Base-by-base conservation (phyloP, 345 rosid species). In the Anacardium occidentale region DNA sequence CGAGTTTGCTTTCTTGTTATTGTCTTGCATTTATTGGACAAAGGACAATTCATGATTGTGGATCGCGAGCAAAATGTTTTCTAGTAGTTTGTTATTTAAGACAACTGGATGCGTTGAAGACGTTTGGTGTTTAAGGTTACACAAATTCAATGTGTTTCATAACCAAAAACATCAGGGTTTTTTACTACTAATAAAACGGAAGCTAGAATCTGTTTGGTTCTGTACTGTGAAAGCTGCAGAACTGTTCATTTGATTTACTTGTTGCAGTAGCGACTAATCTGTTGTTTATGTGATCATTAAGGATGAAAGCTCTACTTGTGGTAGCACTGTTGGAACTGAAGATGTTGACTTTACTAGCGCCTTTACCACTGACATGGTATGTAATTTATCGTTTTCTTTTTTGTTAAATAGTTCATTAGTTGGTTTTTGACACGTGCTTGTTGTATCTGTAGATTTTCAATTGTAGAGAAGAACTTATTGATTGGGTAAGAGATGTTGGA, bases 271-370 rank as follows among this genome's bases (percentile, higher is more conserved):
- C 2, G 21, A 26, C 17, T 37, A 37, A 40, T 54, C 1, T 10
- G 40, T 62, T 45, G 2, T 11, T 47, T 47, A 10, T 20, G 15
- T 55, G 22, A 34, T 44, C 37, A 3, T 68, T 55, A 53, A 68
- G 72, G 72, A 68, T 15, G 72, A 68, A 13, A 68, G 72, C 72
- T 68, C 72, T 21, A 68, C 72, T 9, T 53, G 72, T 68, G 72
- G 72, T 68, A 68, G 72, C 62, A 54, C 61, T 54, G 51, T 54
- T 37, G 72, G 61, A 68, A 12, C 40, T 55, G 62, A 53, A 56
- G 60, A 56, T 54, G 72, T 68, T 37, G 72, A 68, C 62, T 68
- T 34, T 55, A 68, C 62, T 13, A 34, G 62, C 54, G 62, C 62
- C 34, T 68, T 68, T 45, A 68, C 62, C 14, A 68, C 72, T 53